Evolutionary conservation across 2,329 filamentous ascomycete genomes (phyloP), one percentile per base, ranked within the genome.

Genomic region (Fusarium sp.): DNA sequence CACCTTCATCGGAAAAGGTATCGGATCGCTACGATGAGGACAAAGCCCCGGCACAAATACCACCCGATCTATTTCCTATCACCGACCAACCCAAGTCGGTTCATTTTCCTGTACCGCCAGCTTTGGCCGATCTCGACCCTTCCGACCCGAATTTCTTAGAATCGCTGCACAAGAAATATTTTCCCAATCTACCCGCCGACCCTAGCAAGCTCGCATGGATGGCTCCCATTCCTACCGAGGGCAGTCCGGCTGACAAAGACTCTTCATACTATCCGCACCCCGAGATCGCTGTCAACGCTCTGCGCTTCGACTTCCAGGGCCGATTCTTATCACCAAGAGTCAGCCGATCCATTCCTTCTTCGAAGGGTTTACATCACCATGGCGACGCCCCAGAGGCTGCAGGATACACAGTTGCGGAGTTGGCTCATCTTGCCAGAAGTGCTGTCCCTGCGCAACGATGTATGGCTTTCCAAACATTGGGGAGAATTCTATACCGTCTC

Each of bases 161-260:
- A 52, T 92, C 94, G 64, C 90, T 99, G 10, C 95, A 97, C 86
- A 85, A 91, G 28, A 97, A 98, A 82, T 99, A 97, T 88, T 99
- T 98, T 83, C 95, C 96, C 18, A 90, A 91, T 71, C 91, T 97
- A 2, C 91, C 95, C 4, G 90, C 95, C 61, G 94, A 98, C 81
- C 95, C 95, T 0, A 91, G 92, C 66, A 92, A 94, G 60, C 89
- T 98, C 8, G 93, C 94, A 25, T 99, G 96, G 96, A 96, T 98
- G 89, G 91, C 92, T 57, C 92, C 93, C 19, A 79, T 93, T 56
- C 91, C 91, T 11, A 90, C 91, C 9, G 82, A 89, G 52, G 88
- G 91, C 79, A 91, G 89, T 47, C 81, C 88, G 46, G 90, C 91
- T 28, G 91, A 93, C 78, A 87, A 86, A 72, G 88, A 92, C 73